These are phyloP conservation scores for Leccinum fibrillosum DNA, from an alignment of 768 basidiomycete genomes.

Conservation along the genomic window DNA sequence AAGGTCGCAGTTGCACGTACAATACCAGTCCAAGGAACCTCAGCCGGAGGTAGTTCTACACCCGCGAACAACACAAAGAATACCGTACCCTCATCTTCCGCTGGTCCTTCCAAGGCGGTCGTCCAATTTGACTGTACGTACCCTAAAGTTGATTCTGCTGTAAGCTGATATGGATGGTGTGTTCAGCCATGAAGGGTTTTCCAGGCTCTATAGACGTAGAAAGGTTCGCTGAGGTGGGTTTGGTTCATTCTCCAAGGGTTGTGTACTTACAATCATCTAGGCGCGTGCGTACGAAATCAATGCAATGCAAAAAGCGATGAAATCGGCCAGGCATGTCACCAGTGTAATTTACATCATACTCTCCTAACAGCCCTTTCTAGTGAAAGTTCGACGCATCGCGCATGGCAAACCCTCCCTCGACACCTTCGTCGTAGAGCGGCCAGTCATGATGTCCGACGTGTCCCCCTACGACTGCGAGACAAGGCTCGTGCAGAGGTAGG, in stretches of 20 bases:
- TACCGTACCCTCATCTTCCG: constrained; percentile 27
- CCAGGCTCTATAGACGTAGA: constrained; percentile 83
- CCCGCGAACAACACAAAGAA: constrained; percentile 15
- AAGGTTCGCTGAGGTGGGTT: constrained; percentile 74
- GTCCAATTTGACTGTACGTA: constrained; percentile 40
- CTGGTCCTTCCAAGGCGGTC: constrained; percentile 39
- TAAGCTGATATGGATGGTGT: neutral
- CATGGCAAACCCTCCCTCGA: constrained; percentile 91
- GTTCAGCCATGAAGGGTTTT: constrained; percentile 53
- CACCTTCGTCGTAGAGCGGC: constrained; percentile 91
- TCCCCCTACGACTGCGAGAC: constrained; percentile 78
- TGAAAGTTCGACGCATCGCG: constrained; percentile 68
- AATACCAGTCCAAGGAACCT: constrained; percentile 56
- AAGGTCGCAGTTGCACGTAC: constrained; percentile 62
- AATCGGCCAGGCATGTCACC: constrained; percentile 58
- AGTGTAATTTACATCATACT: accelerated
- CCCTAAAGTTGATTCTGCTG: neutral
- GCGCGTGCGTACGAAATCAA: constrained; percentile 85
- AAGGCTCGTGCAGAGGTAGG: constrained; percentile 81
- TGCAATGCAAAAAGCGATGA: constrained; percentile 87
- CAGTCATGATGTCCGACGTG: constrained; percentile 89
- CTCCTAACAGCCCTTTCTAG: constrained; percentile 35
- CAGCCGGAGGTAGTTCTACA: constrained; percentile 7
- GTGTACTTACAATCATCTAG: constrained; percentile 37
- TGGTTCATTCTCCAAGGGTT: neutral